Evolutionary conservation across 1,284 basidiomycete species (phyloP).

Genomic region (Taiwanofungus camphoratus): DNA sequence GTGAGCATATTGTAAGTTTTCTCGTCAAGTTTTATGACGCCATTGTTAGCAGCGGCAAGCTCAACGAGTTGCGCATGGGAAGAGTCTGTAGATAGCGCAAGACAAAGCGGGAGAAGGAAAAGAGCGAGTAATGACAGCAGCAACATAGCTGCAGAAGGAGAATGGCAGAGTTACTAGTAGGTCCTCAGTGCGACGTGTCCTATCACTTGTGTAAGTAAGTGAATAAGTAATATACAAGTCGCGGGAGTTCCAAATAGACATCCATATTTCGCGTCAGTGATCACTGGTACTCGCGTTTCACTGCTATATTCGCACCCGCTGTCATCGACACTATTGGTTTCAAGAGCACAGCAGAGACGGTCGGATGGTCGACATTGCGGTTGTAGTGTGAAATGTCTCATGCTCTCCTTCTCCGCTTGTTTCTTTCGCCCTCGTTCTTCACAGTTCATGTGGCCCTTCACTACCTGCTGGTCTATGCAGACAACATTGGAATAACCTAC

Average conservation of each 20-base stretch:
- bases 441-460: constrained; percentile 87
- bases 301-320: no score
- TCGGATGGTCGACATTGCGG: no score
- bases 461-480: constrained; percentile 84
- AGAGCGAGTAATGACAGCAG: constrained; percentile 39
- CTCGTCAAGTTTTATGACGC: constrained; percentile 76
- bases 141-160: constrained; percentile 29
- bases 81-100: constrained; percentile 35
- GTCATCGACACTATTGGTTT: no score
- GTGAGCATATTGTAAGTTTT: constrained; percentile 73
- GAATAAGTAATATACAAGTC: no score
- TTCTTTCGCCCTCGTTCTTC: constrained; percentile 87
- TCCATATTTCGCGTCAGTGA: no score
- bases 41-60: constrained; percentile 66
- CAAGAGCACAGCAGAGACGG: no score
- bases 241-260: no score
- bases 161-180: constrained; percentile 8
- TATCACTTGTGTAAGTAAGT: not conserved
- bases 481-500: constrained; percentile 95
- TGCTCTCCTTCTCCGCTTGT: constrained; percentile 81
- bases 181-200: constrained; percentile 27
- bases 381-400: no score
- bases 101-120: constrained; percentile 37
- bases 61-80: constrained; percentile 50
- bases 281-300: no score